phyloP scores from a whole-genome alignment of 176 grass and related monocot species.

The Musa itinerans region DNA sequence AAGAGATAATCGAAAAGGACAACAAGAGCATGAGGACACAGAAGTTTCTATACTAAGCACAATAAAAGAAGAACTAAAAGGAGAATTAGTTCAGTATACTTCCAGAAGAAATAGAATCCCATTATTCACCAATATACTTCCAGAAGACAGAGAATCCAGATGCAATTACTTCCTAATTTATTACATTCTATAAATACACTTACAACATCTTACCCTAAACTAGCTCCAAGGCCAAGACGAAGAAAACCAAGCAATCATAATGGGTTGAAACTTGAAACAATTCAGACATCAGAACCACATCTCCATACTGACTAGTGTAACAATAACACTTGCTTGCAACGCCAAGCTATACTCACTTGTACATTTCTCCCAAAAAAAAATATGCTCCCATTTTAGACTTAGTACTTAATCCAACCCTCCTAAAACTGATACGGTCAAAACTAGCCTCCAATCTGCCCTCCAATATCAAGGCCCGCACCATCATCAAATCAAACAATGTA shows the following conservation, averaged over 20 bases:
- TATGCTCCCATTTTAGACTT: background rate
- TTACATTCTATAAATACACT: background rate
- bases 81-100: too few species aligned
- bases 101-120: too few species aligned
- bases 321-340: too few species aligned
- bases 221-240: background rate
- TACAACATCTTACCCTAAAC: background rate
- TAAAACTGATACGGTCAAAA: background rate
- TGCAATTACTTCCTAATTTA: background rate
- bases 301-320: too few species aligned
- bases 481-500: background rate
- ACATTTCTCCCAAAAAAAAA: background rate
- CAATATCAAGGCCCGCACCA: background rate
- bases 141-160: background rate
- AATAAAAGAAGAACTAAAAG: too few species aligned
- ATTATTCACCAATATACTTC: background rate
- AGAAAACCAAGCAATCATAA: background rate
- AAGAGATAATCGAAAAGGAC: too few species aligned
- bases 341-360: background rate
- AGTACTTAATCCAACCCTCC: background rate
- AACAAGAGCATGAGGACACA: too few species aligned
- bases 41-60: too few species aligned
- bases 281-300: too few species aligned
- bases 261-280: background rate
- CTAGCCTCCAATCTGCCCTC: background rate